Conservation (phyloP, 208 protist species). For the Crithidia brevicula region DNA sequence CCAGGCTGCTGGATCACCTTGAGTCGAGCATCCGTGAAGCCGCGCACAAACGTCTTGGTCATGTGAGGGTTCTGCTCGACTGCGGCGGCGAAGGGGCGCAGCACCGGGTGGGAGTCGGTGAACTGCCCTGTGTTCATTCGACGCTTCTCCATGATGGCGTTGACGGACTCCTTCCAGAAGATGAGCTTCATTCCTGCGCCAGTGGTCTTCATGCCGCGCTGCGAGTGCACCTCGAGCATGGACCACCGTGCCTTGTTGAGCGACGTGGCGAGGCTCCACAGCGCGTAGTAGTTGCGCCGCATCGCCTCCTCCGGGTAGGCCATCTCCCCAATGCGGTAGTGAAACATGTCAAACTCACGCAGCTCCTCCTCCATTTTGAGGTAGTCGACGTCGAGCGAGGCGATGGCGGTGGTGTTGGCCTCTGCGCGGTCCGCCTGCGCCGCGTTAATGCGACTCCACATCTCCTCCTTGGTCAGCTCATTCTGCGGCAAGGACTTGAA, state of each 20-base stretch:
- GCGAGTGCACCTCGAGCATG: constrained; percentile 89
- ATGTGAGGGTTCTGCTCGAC: constrained; percentile 75
- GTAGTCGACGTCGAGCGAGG: constrained; percentile 78
- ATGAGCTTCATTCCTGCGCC: constrained; percentile 91
- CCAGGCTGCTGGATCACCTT: constrained; percentile 85
- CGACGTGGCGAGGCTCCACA: constrained; percentile 86
- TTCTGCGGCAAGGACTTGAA: constrained; percentile 80
- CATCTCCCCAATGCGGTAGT: constrained; percentile 83
- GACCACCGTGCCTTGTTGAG: constrained; percentile 90
- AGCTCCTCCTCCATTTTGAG: constrained; percentile 84
- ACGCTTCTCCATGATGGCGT: constrained; percentile 68
- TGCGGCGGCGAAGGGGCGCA: constrained; percentile 76
- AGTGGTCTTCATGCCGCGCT: constrained; percentile 87
- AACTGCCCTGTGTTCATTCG: constrained; percentile 78
- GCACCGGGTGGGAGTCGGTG: constrained; percentile 86
- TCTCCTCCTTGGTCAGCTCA: constrained; percentile 85
- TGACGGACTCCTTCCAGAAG: constrained; percentile 85
- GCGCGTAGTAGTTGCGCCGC: constrained; percentile 85
- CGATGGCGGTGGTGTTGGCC: constrained; percentile 30
- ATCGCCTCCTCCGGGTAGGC: constrained; percentile 60
- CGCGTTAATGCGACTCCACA: constrained; percentile 78
- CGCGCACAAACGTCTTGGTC: constrained; percentile 89
- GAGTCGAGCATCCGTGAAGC: constrained; percentile 87
- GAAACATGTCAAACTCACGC: constrained; percentile 73
- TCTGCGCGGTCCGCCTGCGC: constrained; percentile 53